Base-by-base conservation (phyloP, 2,329 filamentous ascomycete species). In the Botrytis fragariae region DNA sequence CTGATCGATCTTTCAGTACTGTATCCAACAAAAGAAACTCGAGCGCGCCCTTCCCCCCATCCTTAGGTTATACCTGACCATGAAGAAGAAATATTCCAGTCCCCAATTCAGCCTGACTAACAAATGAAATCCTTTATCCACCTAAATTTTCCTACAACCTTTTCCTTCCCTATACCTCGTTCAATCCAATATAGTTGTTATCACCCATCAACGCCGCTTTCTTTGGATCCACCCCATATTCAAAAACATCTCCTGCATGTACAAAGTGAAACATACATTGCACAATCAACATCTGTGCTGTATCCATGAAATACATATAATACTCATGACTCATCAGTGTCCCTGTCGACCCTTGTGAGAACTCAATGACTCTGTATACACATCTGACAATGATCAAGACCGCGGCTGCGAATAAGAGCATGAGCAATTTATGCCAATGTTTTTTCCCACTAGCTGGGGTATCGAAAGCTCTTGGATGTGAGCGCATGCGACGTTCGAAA, bases 281-380 rank as follows among this genome's bases (percentile, higher is more conserved):
- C 2, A 82, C 81, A 2, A 80, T 10, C 42, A 83, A 78, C 84
- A 86, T 86, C 25, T 84, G 80, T 5, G 80, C 74, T 76, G 82
- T 75, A 83, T 87, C 85, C 72, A 87, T 84, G 39, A 84, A 79
- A 75, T 86, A 86, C 12, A 87, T 72, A 35, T 81, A 85, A 72
- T 81, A 81, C 79, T 87, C 86, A 63, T 84, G 81, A 22, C 77
- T 74, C 54, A 86, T 78, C 12, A 87, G 76, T 63, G 81, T 83
- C 1, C 86, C 86, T 29, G 80, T 76, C 29, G 82, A 80, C 0
- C 86, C 86, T 76, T 83, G 78, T 0, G 80, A 74, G 73, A 86
- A 88, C 79, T 88, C 86, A 16, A 84, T 78, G 18, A 87, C 80
- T 44, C 86, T 82, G 71, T 86, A 86, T 4, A 87, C 74, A 18